Conservation (phyloP, 441 rosid genomes). For the California macrophylla region DNA sequence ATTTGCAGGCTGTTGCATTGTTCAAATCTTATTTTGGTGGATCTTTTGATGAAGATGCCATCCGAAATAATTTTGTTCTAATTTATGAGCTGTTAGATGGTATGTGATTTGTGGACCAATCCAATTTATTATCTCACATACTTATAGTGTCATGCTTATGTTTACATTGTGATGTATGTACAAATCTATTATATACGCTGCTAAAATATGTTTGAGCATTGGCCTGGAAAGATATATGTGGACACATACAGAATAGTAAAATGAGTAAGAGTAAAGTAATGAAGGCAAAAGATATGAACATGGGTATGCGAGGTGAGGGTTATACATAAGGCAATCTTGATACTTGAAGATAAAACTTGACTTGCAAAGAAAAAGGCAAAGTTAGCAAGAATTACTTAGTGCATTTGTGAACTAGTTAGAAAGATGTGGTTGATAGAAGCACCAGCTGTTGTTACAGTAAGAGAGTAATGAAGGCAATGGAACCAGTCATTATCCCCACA, state of each 20-base stretch:
- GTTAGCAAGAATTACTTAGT: background rate
- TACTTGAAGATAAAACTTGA: background rate
- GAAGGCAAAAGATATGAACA: background rate
- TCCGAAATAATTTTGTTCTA: slow-evolving; percentile 85
- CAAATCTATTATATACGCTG: background rate
- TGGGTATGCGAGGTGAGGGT: background rate
- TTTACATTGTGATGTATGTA: background rate
- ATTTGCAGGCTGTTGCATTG: background rate
- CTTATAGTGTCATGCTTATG: background rate
- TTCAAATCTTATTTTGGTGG: slow-evolving; percentile 91
- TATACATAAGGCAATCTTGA: background rate
- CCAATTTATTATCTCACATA: background rate
- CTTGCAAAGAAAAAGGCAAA: background rate
- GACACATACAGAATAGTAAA: background rate
- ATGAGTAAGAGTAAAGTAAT: background rate
- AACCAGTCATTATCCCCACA: background rate
- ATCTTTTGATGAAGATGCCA: slow-evolving; percentile 96
- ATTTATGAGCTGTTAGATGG: slow-evolving; percentile 95
- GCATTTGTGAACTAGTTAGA: background rate
- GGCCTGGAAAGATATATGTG: background rate
- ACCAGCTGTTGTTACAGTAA: background rate
- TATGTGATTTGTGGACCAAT: slow-evolving; percentile 22
- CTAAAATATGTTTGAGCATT: background rate
- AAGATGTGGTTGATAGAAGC: background rate
- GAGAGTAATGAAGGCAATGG: background rate